Evolutionary conservation across 2,329 filamentous ascomycete genomes (phyloP).

Genomic region (Gnomoniopsis sp.): DNA sequence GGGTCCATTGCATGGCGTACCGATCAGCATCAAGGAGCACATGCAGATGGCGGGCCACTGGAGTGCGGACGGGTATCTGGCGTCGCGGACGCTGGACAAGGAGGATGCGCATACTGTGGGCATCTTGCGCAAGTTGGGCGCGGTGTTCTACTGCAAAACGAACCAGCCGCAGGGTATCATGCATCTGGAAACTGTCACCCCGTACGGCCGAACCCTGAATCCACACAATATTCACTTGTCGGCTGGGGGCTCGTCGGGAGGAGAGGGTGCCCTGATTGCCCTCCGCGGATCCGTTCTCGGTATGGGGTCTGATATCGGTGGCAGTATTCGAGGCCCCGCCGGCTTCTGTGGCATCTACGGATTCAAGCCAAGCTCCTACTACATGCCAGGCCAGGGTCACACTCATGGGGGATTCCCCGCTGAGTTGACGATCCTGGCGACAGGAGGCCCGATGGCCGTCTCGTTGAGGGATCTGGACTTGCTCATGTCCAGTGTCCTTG

Average conservation of each 20-base stretch:
- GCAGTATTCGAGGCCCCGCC: constrained; percentile 36
- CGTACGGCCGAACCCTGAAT: constrained; percentile 61
- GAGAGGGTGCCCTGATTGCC: constrained; percentile 41
- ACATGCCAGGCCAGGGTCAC: constrained; percentile 26
- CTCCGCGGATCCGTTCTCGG: constrained; percentile 39
- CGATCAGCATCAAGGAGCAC: constrained; percentile 54
- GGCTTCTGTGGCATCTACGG: constrained; percentile 32
- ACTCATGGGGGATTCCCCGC: constrained; percentile 22
- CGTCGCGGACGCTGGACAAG: constrained; percentile 45
- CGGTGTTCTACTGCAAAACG: constrained; percentile 65
- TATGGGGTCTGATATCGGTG: constrained; percentile 40
- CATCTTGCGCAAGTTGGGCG: constrained; percentile 55
- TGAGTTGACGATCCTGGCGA: constrained; percentile 32
- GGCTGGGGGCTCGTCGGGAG: constrained; percentile 63
- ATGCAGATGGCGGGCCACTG: constrained; percentile 52
- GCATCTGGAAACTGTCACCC: constrained; percentile 56
- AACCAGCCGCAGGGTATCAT: constrained; percentile 61
- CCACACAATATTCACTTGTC: constrained; percentile 58
- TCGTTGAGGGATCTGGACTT: constrained; percentile 33
- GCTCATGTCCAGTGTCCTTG: constrained; percentile 26
- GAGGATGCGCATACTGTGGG: constrained; percentile 55
- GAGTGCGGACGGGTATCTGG: constrained; percentile 48
- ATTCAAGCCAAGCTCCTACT: constrained; percentile 23
- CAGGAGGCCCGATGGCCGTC: constrained; percentile 31
- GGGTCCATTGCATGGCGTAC: constrained; percentile 56